Evolutionary conservation across 2,329 filamentous ascomycete species (phyloP).

Genomic region (Ophiostoma sp.): DNA sequence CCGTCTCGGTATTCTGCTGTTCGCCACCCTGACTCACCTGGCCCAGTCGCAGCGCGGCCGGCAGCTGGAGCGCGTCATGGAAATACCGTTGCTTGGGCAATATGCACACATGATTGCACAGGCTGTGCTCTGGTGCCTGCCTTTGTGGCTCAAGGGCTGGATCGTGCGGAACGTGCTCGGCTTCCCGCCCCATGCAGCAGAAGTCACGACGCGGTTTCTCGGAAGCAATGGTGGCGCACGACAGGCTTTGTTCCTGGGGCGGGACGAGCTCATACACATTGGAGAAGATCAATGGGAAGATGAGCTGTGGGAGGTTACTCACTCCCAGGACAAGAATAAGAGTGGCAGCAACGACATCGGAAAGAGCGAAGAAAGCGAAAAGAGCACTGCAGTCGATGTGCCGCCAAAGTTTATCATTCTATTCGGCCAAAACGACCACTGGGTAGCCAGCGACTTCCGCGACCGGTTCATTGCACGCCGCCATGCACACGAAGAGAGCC

Average conservation of each 20-base stretch:
- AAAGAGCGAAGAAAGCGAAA: conserved; percentile 5
- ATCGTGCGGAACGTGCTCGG: conserved; percentile 40
- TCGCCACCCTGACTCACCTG: conserved; percentile 70
- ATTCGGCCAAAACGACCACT: conserved; percentile 57
- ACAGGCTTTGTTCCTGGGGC: conserved; percentile 55
- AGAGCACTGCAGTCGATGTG: background rate
- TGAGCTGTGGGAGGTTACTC: conserved; percentile 49
- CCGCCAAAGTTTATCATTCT: conserved; percentile 53
- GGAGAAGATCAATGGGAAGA: conserved; percentile 55
- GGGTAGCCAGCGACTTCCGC: conserved; percentile 53
- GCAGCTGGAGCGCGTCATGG: conserved; percentile 43
- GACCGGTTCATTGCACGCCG: conserved; percentile 50
- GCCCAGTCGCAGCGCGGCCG: conserved; percentile 56
- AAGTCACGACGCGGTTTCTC: conserved; percentile 50
- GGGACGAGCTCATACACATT: conserved; percentile 57
- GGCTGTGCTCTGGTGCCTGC: conserved; percentile 40
- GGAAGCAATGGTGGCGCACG: conserved; percentile 53
- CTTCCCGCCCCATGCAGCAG: conserved; percentile 46
- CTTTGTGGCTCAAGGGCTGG: conserved; percentile 39
- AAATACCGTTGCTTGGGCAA: conserved; percentile 40
- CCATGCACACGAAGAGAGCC: conserved; percentile 32
- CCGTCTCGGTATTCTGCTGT: conserved; percentile 57
- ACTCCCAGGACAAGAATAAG: conserved; percentile 22
- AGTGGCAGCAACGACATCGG: background rate
- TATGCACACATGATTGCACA: conserved; percentile 41